Evolutionary conservation across 768 basidiomycete species (phyloP).

Genomic region (Jaapia argillacea): DNA sequence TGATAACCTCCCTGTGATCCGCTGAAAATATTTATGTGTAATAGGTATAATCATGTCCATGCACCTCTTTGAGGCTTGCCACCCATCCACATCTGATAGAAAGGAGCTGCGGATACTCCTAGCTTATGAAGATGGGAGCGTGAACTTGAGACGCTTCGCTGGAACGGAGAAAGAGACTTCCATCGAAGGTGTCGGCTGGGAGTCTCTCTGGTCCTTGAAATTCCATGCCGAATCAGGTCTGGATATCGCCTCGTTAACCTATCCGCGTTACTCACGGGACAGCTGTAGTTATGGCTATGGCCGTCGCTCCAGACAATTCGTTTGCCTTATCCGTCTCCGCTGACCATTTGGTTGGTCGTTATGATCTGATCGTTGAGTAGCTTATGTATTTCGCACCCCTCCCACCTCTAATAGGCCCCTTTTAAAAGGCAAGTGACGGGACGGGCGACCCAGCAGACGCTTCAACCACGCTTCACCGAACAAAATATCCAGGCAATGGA

Average conservation of each 20-base stretch:
- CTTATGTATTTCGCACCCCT: no score
- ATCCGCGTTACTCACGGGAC: neutral
- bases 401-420: no score
- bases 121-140: slow-evolving; percentile 83
- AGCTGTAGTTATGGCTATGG: slow-evolving; percentile 74
- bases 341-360: slow-evolving; percentile 67
- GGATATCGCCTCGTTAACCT: slow-evolving; percentile 10
- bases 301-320: slow-evolving; percentile 44
- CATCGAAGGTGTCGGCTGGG: slow-evolving; percentile 69
- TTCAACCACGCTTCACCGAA: no score
- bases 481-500: slow-evolving; percentile 73
- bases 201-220: slow-evolving; percentile 53
- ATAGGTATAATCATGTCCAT: slow-evolving; percentile 87
- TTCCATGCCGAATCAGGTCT: slow-evolving; percentile 66
- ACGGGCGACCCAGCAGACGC: no score
- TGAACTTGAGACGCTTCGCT: slow-evolving; percentile 53
- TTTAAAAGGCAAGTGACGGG: no score
- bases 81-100: slow-evolving; percentile 16
- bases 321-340: slow-evolving; percentile 79
- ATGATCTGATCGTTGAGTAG: no score
- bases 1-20: neutral
- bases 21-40: slow-evolving; percentile 1
- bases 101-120: slow-evolving; percentile 50
- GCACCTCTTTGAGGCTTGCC: slow-evolving; percentile 44
- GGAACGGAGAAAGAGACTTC: slow-evolving; percentile 32